Evolutionary conservation across 148 eudicot genomes (phyloP).

Genomic region (Arctostaphylos glauca): DNA sequence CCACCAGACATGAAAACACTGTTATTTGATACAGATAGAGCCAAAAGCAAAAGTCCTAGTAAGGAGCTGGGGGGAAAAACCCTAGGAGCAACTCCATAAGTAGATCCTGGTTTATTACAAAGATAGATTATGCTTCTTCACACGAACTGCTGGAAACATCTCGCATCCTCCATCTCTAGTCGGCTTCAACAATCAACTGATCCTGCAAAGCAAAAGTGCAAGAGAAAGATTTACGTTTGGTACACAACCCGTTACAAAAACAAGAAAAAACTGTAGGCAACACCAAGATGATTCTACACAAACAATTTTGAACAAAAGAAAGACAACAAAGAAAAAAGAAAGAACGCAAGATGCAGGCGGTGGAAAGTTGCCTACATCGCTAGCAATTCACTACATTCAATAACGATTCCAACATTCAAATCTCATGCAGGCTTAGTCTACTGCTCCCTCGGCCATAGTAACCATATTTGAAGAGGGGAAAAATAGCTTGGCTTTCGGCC

Average conservation of each 20-base stretch:
- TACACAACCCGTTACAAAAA: neutral
- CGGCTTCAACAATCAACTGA: conserved; percentile 2
- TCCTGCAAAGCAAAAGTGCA: conserved; percentile 8
- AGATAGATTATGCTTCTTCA: neutral
- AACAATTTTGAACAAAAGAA: neutral
- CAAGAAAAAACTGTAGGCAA: neutral
- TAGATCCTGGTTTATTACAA: neutral
- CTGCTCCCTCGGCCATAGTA: neutral
- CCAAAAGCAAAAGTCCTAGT: neutral
- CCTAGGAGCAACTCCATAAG: neutral
- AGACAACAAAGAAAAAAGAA: neutral
- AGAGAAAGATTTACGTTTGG: neutral
- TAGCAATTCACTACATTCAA: too few relatives aligned
- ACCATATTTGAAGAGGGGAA: neutral
- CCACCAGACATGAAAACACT: conserved; percentile 11
- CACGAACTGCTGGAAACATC: too few relatives aligned
- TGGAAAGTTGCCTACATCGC: neutral
- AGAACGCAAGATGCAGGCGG: neutral
- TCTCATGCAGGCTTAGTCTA: neutral
- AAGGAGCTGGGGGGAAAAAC: neutral
- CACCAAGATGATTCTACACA: neutral
- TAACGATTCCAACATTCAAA: too few relatives aligned
- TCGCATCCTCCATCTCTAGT: neutral
- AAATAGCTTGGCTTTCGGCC: neutral
- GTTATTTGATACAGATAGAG: neutral